Evolutionary conservation across 2,329 filamentous ascomycete genomes (phyloP).

Genomic region (Hymenoscyphus salicellus): DNA sequence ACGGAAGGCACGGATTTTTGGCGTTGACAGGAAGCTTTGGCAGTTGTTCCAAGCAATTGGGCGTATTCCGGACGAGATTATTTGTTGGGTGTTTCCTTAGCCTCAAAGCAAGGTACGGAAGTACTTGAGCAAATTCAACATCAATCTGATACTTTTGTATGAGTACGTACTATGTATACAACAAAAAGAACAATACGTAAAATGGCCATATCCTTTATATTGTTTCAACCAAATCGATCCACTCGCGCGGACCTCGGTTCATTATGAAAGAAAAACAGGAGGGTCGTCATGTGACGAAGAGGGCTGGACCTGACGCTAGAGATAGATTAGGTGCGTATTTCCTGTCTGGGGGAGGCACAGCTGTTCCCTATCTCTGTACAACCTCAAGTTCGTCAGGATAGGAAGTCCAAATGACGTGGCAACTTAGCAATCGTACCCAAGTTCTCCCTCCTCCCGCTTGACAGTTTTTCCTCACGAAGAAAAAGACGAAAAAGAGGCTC

Average conservation of each 20-base stretch:
- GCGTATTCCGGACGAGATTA: not conserved
- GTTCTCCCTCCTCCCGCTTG: not conserved
- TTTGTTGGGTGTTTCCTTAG: not conserved
- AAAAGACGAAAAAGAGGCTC: not conserved
- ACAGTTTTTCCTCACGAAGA: not conserved
- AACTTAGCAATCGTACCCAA: not conserved
- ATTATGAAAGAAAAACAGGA: not conserved
- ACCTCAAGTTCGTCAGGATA: not conserved
- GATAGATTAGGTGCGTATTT: not conserved
- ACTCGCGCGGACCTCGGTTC: not conserved
- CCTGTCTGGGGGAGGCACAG: not conserved
- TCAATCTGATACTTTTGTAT: not conserved
- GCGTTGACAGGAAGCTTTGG: not conserved
- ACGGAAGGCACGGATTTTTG: not conserved
- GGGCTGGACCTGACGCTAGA: not conserved
- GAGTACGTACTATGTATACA: too few species aligned
- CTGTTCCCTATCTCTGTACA: not conserved
- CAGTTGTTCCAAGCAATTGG: not conserved
- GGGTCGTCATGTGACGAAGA: not conserved
- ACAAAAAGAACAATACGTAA: not conserved
- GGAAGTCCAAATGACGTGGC: not conserved
- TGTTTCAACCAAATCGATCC: not conserved
- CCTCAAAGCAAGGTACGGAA: not conserved
- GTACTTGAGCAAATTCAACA: not conserved
- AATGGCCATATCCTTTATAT: not conserved